Evolutionary conservation across 2,329 filamentous ascomycete species (phyloP).

Genomic region (Teratosphaeria viscida): DNA sequence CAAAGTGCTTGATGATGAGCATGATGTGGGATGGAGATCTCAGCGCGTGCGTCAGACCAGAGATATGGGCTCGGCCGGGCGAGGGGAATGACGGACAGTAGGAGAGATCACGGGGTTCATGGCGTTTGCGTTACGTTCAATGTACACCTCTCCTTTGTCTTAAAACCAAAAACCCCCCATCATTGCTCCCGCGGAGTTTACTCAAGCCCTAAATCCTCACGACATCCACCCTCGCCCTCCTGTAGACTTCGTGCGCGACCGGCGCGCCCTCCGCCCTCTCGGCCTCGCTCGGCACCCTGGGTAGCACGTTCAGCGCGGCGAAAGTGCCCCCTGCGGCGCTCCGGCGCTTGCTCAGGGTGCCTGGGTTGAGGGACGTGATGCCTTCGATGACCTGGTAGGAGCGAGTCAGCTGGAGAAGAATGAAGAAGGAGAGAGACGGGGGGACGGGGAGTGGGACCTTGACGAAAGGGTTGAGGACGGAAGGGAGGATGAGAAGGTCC

Average conservation of each 20-base stretch:
- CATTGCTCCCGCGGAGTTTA: not conserved
- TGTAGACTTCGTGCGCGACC: conserved; percentile 66
- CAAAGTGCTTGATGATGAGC: too few relatives aligned
- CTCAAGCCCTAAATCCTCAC: conserved; percentile 47
- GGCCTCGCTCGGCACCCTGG: conserved; percentile 49
- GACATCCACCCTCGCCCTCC: conserved; percentile 79
- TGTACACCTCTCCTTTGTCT: not conserved
- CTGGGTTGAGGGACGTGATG: conserved; percentile 84
- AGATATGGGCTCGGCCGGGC: too few relatives aligned
- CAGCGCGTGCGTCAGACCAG: too few relatives aligned
- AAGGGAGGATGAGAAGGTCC: conserved; percentile 76
- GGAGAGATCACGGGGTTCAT: too few relatives aligned
- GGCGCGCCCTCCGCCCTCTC: conserved; percentile 47
- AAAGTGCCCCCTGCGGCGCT: conserved; percentile 70
- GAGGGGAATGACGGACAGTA: too few relatives aligned
- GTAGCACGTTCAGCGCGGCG: conserved; percentile 65
- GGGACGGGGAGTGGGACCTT: conserved; percentile 49
- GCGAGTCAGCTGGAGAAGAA: not conserved
- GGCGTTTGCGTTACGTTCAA: too few relatives aligned
- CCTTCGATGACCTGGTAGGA: conserved; percentile 68
- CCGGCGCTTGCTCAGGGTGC: conserved; percentile 71
- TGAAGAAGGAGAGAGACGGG: not conserved
- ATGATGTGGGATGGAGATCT: too few relatives aligned
- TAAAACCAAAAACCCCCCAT: not conserved
- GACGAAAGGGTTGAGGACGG: conserved; percentile 72